These are phyloP conservation scores for Rostrohypoxylon terebratum DNA, from an alignment of 495 filamentous ascomycete species.

Conservation along the genomic window DNA sequence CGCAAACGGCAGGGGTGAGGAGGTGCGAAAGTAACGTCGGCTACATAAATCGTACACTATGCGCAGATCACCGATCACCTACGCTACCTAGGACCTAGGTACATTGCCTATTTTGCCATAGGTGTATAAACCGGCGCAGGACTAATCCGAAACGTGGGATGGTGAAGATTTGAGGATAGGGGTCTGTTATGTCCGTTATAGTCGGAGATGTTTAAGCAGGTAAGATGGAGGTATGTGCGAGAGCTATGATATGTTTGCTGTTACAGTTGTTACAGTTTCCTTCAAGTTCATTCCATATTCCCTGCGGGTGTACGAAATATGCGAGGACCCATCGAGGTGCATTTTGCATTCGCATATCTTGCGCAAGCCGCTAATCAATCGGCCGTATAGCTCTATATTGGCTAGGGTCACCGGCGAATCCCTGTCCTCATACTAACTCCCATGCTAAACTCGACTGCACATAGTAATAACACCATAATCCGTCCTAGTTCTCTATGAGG, in stretches of 20 bases:
- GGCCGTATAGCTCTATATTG: constrained; percentile 34
- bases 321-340: constrained; percentile 41
- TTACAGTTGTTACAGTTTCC: constrained; percentile 34
- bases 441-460: no score
- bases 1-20: constrained; percentile 23
- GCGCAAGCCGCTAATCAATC: constrained; percentile 38
- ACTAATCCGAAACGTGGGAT: constrained; percentile 31
- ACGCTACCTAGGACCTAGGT: no score
- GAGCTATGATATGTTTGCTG: constrained; percentile 25
- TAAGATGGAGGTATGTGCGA: neutral
- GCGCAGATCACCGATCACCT: constrained; percentile 29
- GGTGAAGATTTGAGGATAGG: constrained; percentile 30
- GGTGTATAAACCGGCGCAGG: constrained; percentile 3
- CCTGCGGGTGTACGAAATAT: constrained; percentile 23
- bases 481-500: constrained; percentile 27
- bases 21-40: constrained; percentile 36
- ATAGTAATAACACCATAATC: constrained; percentile 18
- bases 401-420: constrained; percentile 34
- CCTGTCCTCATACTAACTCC: constrained; percentile 15
- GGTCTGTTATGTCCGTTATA: constrained; percentile 16
- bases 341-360: constrained; percentile 45
- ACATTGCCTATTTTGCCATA: constrained; percentile 34
- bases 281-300: constrained; percentile 3
- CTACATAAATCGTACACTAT: constrained; percentile 28
- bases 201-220: constrained; percentile 9